Base-by-base conservation (phyloP, 345 rosid genomes). In the Eucalyptus sp. region DNA sequence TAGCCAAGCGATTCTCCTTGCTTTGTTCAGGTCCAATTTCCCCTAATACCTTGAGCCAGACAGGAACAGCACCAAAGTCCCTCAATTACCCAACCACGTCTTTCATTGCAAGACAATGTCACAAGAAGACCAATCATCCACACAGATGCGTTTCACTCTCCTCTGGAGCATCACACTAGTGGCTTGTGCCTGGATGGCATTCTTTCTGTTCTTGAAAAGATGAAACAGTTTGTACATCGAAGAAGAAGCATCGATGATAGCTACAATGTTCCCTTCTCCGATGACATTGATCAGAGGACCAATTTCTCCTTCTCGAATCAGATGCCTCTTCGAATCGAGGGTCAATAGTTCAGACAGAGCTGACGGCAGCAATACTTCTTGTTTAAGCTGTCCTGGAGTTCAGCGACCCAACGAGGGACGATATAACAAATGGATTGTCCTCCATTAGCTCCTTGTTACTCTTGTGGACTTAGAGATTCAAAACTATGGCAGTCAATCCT, bases 281-380 rank as follows among this genome's bases (percentile, higher is more conserved):
- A 96, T 52, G 29, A 94, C 94, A 29, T 88, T 90, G 62, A 95
- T 60, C 89, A 96, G 91, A 31, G 94, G 94, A 89, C 49, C 66
- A 29, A 95, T 54, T 29, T 94, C 92, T 89, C 93, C 98, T 89
- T 91, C 89, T 81, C 94, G 97, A 27, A 92, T 94, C 51, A 88
- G 48, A 49, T 71, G 56, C 91, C 89, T 93, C 87, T 88, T 90
- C 5, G 88, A 89, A 88, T 93, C 92, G 4, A 91, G 87, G 48
- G 89, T 90, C 62, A 90, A 93, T 46, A 96, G 91, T 52, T 94
- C 84, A 48, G 89, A 89, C 12, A 95, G 90, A 86, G 97, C 91
- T 13, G 94, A 93, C 0, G 31, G 97, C 96, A 54, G 95, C 92
- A 91, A 93, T 93, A 50, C 92, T 92, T 71, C 93, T 93, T 80